Conservation (phyloP, 164 flowering plant genomes). For the Nelumbo lutea region DNA sequence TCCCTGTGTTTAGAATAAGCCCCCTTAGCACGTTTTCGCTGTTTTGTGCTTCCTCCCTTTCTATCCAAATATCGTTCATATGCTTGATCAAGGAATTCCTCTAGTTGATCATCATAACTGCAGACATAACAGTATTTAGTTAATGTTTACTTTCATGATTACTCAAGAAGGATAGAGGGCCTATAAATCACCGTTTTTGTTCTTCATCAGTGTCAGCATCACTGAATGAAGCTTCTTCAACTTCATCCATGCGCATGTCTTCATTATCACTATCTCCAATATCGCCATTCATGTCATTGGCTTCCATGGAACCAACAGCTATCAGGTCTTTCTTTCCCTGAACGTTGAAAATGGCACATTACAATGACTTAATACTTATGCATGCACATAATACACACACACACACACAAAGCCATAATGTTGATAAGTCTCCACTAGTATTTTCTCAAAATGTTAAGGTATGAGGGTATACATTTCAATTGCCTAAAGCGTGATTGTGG, state of each 20-base stretch:
- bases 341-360: not conserved
- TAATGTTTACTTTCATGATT: not conserved
- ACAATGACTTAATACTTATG: not conserved
- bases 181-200: slow-evolving; percentile 39
- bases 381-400: no score
- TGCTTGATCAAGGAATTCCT: slow-evolving; percentile 70
- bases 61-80: slow-evolving; percentile 63
- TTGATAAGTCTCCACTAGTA: no score
- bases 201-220: slow-evolving; percentile 88
- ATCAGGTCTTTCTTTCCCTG: slow-evolving; percentile 83
- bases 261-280: slow-evolving; percentile 48
- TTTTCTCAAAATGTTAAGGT: no score
- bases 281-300: slow-evolving; percentile 43
- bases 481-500: no score
- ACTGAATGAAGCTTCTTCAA: slow-evolving; percentile 32
- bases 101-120: slow-evolving; percentile 75
- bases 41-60: slow-evolving; percentile 68
- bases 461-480: no score
- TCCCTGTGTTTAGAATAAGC: slow-evolving; percentile 36
- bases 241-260: slow-evolving; percentile 22
- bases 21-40: slow-evolving; percentile 68
- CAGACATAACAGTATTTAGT: not conserved
- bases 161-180: not conserved
- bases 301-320: slow-evolving; percentile 62
- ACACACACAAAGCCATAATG: no score